Evolutionary conservation across 1,284 basidiomycete genomes (phyloP).

Genomic region (Gomphus bonarii): DNA sequence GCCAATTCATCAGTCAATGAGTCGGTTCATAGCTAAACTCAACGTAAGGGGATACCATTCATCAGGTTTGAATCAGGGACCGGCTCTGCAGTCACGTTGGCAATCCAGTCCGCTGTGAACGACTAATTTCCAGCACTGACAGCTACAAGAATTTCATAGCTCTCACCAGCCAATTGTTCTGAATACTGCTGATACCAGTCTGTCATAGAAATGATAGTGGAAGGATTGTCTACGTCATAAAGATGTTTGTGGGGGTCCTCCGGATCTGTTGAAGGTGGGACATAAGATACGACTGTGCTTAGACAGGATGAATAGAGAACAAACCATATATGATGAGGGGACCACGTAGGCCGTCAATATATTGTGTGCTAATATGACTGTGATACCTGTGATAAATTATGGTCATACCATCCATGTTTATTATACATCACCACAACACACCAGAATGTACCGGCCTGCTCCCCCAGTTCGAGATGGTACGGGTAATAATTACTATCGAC

Average conservation of each 20-base stretch:
- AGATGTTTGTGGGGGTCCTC: constrained; percentile 26
- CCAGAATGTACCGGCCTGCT: constrained; percentile 10
- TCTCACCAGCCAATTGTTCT: constrained; percentile 3
- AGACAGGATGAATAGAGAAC: background rate
- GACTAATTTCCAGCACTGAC: background rate
- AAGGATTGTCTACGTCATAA: constrained; percentile 34
- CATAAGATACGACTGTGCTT: background rate
- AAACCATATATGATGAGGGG: constrained; percentile 28
- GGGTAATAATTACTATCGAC: constrained; percentile 18
- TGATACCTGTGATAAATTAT: constrained; percentile 18
- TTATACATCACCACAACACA: constrained; percentile 18
- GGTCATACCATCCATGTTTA: constrained; percentile 9
- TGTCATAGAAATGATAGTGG: constrained; percentile 27
- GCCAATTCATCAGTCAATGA: background rate
- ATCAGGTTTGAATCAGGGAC: constrained; percentile 26
- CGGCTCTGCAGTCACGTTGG: constrained; percentile 2
- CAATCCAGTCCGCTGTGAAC: constrained; percentile 3
- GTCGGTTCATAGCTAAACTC: background rate
- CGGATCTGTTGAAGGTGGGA: constrained; percentile 20
- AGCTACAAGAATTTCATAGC: background rate
- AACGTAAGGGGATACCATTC: constrained; percentile 21
- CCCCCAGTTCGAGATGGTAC: constrained; percentile 6
- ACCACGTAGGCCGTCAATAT: constrained; percentile 32
- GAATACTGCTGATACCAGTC: constrained; percentile 27
- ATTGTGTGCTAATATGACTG: constrained; percentile 26